phyloP scores from a whole-genome alignment of 306 rosid genomes.

The Ochetophila trinervis region DNA sequence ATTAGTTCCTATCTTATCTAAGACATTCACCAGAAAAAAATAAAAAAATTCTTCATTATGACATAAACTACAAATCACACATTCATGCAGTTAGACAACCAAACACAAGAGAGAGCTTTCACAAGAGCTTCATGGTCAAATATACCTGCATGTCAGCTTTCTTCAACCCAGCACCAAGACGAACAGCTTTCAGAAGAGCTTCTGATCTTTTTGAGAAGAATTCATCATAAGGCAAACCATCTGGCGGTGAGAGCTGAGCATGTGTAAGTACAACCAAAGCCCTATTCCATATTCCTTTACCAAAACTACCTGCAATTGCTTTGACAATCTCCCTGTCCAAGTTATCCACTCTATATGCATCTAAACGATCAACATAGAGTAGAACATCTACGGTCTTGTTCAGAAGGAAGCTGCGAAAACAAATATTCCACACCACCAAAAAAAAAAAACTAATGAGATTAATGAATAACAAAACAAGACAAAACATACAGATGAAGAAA shows the following conservation, averaged over 20 bases:
- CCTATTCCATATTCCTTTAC: constrained; percentile 84
- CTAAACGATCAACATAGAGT: constrained; percentile 93
- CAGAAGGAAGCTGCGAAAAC: constrained; percentile 67
- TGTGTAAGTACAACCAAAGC: constrained; percentile 86
- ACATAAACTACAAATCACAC: too few relatives aligned
- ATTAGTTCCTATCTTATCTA: too few relatives aligned
- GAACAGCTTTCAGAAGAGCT: constrained; percentile 63
- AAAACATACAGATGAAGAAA: background rate
- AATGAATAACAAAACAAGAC: constrained; percentile 5
- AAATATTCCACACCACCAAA: constrained; percentile 12
- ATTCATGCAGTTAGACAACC: background rate
- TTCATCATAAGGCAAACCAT: constrained; percentile 81
- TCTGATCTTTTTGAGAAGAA: constrained; percentile 81
- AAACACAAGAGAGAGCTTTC: background rate
- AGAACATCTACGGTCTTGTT: constrained; percentile 93
- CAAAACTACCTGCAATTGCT: constrained; percentile 79
- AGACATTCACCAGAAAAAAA: too few relatives aligned
- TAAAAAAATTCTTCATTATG: too few relatives aligned
- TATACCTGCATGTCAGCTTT: constrained; percentile 55
- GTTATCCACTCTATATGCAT: constrained; percentile 87
- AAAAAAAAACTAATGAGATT: background rate
- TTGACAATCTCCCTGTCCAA: constrained; percentile 79
- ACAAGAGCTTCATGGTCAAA: background rate
- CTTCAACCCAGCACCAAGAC: constrained; percentile 61
- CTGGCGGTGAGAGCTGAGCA: constrained; percentile 92